Base-by-base conservation (phyloP, 371 early-diverging fungal species). In the Basidiobolus meristosporus region DNA sequence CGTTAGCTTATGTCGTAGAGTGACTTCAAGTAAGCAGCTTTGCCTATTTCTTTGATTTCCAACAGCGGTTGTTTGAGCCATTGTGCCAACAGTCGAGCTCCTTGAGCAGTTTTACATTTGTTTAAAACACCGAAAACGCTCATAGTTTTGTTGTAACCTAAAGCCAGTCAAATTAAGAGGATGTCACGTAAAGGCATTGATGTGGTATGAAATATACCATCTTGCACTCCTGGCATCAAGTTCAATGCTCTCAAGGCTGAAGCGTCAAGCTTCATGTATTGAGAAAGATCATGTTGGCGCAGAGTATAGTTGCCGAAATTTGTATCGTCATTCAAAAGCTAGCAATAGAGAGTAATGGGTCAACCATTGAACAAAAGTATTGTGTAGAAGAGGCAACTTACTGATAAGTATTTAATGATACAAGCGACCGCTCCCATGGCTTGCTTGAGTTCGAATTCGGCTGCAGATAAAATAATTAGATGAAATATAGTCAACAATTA, bases 1-100 rank as follows among this genome's bases (percentile, higher is more conserved):
- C 7, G 39, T 15, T 14, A 17, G 21, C 15, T 28, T 16, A 42
- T 12, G 19, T 20, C 2, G n/a, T 12, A 42, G 9, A 31, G 6
- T 20, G 29, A 30, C 22, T 11, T 16, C 11, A 2, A 14, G n/a
- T 0, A 20, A 9, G 2, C 12, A 39, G 49, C n/a, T n/a, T 40
- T 56, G 71, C 70, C 62, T 39, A 95, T 92, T 17, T 73, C 78
- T 5, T 52, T 47, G 5, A 78, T 15, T 23, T 73, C 67, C 50
- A 91, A 59, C 2, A 92, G 61, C 4, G 98, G 98, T 49, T 95
- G 96, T 45, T 83, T 89, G 21, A 97, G 52, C 95, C 96, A 97
- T 53, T 87, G 88, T 10, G 70, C 65, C 16, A 95, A 59, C 46
- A 93, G 50, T 2, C 95, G 65, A 14, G 80, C 65, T 0, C 98